Base-by-base conservation (phyloP, 2,329 filamentous ascomycete species). In the Trichoderma koningiopsis region DNA sequence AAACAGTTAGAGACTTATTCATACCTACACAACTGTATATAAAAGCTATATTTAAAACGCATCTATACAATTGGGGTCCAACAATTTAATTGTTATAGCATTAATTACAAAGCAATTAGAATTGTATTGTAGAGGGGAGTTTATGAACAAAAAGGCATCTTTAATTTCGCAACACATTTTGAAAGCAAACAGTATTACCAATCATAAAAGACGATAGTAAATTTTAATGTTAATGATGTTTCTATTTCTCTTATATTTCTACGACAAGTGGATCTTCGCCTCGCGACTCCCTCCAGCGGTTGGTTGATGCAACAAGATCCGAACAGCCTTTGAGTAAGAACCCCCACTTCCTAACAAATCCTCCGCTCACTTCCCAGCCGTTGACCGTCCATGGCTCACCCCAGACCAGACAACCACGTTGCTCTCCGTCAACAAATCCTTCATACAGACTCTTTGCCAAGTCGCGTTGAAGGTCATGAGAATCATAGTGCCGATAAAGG, bases 381-480 rank as follows among this genome's bases (percentile, higher is more conserved):
- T 61, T 47, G 37, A 49, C 58, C 27, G 58, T 47, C 58, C 58
- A 61, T 33, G 58, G 58, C 19, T 61, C 37, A n/a, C 58, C 58
- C 58, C 58, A 61, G 40, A 61, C 37, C 37, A 61, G 7, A 16
- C 58, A 61, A 27, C 58, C 58, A 19, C 37, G 58, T 14, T 61
- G 58, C 37, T 61, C 58, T 61, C 58, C 58, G 6, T 61, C 58
- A 49, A 16, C 24, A 47, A 61, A 61, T 0, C 58, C 58, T 61
- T 61, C 58, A 27, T 61, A 61, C 37, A 61, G 22, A 33, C 58
- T 61, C 58, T 61, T 61, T 16, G 58, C 58, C 6, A 61, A 8
- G n/a, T 61, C 58, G n/a, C 19, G 58, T n/a, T 61, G 58, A 19
- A 61, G 24, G 58, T 47, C 37, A 47, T 61, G 58, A 61, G 37